Evolutionary conservation across 2,329 filamentous ascomycete genomes (phyloP), one percentile per base, ranked within the genome.

Genomic region (Nothophaeocryptopus gaeumannii): DNA sequence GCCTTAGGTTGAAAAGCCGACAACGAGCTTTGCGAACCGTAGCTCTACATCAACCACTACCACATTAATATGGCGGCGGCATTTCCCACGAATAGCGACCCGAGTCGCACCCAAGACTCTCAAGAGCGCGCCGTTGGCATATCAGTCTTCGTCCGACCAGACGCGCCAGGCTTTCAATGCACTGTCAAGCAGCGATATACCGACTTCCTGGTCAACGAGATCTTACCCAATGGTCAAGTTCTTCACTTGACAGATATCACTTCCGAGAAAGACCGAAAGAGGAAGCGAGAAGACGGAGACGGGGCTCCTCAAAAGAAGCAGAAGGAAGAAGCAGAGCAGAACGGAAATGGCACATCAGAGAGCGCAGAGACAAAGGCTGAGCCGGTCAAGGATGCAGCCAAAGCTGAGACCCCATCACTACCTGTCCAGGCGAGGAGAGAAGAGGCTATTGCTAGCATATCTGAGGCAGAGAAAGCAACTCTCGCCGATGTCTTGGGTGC

Each of bases 141-240:
- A 57, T 80, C 78, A 8, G 76, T 81, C 56, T 86, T 80, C 65
- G 79, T 86, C 12, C 80, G 76, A 39, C 70, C 75, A 1, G 68
- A 77, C n/a, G 74, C 78, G 30, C 69, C 74, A 47, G 81, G 82
- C 1, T 88, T 88, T 58, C 68, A 72, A 11, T 85, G 84, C 13
- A 73, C 84, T 11, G 62, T 88, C 62, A 89, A 89, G 74, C 83
- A 86, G 64, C 78, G 89, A 58, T 96, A 91, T 69, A 92, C 90
- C 3, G 91, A 96, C 68, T 96, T 96, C 63, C 76, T 93, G 60
- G 91, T 96, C 61, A 91, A 95, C 64, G 91, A 96, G 70, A 92
- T 96, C 55, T 74, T 80, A 14, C 83, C 84, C 29, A 81, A 86
- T 63, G 90, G 90, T 12, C 72, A 83, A 46, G 88, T 95, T 11